Evolutionary conservation across 495 filamentous ascomycete species (phyloP).

Genomic region (Trichoderma parareesei): DNA sequence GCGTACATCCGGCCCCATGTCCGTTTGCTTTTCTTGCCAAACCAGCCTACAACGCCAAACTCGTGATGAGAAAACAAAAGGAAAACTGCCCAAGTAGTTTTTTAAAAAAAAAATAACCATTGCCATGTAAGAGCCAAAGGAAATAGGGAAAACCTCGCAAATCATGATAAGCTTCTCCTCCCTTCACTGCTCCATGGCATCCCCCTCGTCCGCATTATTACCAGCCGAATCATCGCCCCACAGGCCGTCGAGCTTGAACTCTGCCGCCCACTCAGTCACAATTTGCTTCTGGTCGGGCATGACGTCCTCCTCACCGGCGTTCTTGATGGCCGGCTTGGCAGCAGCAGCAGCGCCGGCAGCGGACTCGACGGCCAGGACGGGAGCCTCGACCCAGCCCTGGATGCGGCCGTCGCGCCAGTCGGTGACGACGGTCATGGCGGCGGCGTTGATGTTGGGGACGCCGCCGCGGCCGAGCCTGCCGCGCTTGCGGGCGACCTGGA

Average conservation of each 20-base stretch:
- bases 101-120: not conserved
- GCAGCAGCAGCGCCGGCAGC: conserved; percentile 21
- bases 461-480: conserved; percentile 85
- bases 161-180: not conserved
- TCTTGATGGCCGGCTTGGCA: conserved; percentile 22
- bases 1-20: not conserved
- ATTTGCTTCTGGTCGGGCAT: conserved; percentile 72
- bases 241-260: conserved; percentile 93
- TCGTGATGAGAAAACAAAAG: not conserved
- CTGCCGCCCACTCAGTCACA: conserved; percentile 87
- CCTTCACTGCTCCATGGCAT: conserved; percentile 26
- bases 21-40: conserved; percentile 10
- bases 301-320: conserved; percentile 27
- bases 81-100: not conserved
- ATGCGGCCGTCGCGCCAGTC: conserved; percentile 96
- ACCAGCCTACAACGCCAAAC: conserved; percentile 11
- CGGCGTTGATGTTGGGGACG: conserved; percentile 77
- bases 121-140: not conserved
- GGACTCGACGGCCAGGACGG: conserved; percentile 47
- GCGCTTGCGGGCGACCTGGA: conserved; percentile 89
- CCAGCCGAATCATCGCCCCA: conserved; percentile 53
- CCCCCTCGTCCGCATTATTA: conserved; percentile 14
- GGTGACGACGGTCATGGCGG: conserved; percentile 84
- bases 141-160: no score
- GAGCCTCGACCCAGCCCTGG: conserved; percentile 82